Conservation (phyloP, 2,329 filamentous ascomycete genomes). For the Xylariaceae sp. region DNA sequence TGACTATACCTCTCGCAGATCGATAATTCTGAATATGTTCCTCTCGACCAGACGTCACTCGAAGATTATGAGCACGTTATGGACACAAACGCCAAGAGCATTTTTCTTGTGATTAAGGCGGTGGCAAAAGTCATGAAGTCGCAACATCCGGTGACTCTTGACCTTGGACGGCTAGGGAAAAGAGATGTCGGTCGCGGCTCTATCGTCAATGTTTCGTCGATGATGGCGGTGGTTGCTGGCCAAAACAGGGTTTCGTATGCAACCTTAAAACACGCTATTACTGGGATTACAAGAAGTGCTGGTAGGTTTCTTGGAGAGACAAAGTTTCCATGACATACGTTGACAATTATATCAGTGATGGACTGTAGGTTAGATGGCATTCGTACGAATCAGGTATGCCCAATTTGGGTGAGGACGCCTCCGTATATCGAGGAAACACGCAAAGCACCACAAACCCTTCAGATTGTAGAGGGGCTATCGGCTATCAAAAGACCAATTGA, state of each 20-base stretch:
- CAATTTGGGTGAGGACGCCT: slow-evolving; percentile 16
- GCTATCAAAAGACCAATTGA: too few species aligned
- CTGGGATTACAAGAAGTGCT: slow-evolving; percentile 20
- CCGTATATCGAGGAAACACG: too few species aligned
- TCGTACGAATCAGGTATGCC: slow-evolving; percentile 19
- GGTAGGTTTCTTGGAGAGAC: slow-evolving; percentile 4
- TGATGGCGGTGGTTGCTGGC: slow-evolving; percentile 20
- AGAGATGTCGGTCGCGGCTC: slow-evolving; percentile 24
- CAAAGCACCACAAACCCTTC: too few species aligned
- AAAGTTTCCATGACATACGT: neutral
- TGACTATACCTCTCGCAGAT: slow-evolving; percentile 15
- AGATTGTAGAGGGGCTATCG: too few species aligned
- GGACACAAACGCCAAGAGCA: slow-evolving; percentile 19
- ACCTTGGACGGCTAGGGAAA: slow-evolving; percentile 15
- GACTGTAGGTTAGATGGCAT: slow-evolving; percentile 18
- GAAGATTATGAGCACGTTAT: slow-evolving; percentile 21
- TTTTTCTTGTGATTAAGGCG: slow-evolving; percentile 14
- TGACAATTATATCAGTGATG: slow-evolving; percentile 8
- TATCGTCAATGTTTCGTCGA: slow-evolving; percentile 29
- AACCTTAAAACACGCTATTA: slow-evolving; percentile 26
- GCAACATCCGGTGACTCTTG: slow-evolving; percentile 11
- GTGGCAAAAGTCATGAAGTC: slow-evolving; percentile 17
- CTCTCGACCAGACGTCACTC: slow-evolving; percentile 19
- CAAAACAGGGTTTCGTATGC: slow-evolving; percentile 17
- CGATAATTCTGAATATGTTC: slow-evolving; percentile 16